Evolutionary conservation across 2,329 filamentous ascomycete species (phyloP), one percentile per base, ranked within the genome.

Genomic region (Chaetomiaceae sp.): DNA sequence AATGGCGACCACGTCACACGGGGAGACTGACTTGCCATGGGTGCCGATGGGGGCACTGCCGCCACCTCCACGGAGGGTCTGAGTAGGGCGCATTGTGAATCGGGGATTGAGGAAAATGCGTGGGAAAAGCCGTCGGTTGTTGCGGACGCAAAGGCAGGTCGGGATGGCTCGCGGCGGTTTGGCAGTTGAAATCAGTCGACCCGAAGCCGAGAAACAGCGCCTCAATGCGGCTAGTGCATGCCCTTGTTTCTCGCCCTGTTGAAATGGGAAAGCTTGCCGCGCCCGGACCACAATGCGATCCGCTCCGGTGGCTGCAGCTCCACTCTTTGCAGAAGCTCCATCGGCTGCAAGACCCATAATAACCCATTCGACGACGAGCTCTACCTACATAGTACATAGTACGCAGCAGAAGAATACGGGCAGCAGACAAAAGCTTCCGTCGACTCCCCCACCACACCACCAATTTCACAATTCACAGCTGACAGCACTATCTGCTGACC

Each of bases 31-130:
- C 75, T 72, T 69, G 67, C 66, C 65, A 62, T 73, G 64, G 61
- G 68, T 71, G 64, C 75, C 75, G 57, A 75, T 51, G 27, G 72
- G 72, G 61, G 59, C 62, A 48, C 67, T 66, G 59, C 68, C 73
- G 58, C 73, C 72, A 57, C 65, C 66, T 48, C 66, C 65, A 55
- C 65, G 64, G 55, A 76, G 69, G 57, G 62, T 64, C 65, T 75
- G 73, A 64, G 74, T 73, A 62, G 75, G 74, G 62, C 69, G 71
- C 75, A 78, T 78, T 38, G 58, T 75, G 67, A 57, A 51, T 56
- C 58, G 43, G 43, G 51, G 30, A 40, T 51, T 62, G 61, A 61
- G 65, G 62, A 60, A 64, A 61, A 45, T 44, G 53, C 53, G 62
- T 58, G 58, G 48, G 46, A 27, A 25, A 57, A 51, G 54, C 52